Base-by-base conservation (phyloP, 257 asterid species). In the Primulina eburnea region DNA sequence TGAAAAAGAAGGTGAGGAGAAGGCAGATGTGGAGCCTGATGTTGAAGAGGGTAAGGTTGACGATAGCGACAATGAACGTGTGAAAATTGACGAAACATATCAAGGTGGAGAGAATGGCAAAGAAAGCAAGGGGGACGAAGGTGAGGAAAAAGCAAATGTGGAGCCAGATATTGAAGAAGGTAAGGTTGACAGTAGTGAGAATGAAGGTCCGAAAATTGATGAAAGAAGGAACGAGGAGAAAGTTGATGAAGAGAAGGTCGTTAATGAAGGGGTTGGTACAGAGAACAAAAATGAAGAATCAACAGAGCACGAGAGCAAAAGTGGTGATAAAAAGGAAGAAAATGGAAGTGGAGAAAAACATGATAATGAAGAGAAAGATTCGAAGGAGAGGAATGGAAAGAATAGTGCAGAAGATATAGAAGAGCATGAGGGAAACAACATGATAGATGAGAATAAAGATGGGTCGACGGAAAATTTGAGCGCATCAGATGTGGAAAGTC, bases 401-500 rank as follows among this genome's bases (percentile, higher is more conserved):
- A 67, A 72, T 26, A 79, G 28, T 38, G 82, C 69, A 67, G 86
- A 82, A 66, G 60, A 60, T 32, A 59, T 26, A 61, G 66, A 62
- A 65, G 80, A 69, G 34, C 75, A 58, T 28, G 80, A 81, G 62
- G 79, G 43, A 20, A 74, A 38, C 56, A 53, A 56, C 34, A 67
- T 62, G 28, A 79, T 30, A 21, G 83, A 74, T 64, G 84, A 76
- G 50, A 81, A 78, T 12, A 74, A 73, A 20, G 80, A 81, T 6
- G 74, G 63, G 34, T 73, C 73, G 57, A 65, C 55, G 14, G 74
- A 78, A 58, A 73, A 75, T 43, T 73, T 80, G 33, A 79, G 63
- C 67, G 73, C 83, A 34, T 70, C 80, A 6, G 79, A 73, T 64
- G 74, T 77, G 5, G 81, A 71, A 59, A 68, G 30, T 65, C 70